phyloP scores from a whole-genome alignment of 2,329 filamentous ascomycete species.

The Scedosporium boydii region DNA sequence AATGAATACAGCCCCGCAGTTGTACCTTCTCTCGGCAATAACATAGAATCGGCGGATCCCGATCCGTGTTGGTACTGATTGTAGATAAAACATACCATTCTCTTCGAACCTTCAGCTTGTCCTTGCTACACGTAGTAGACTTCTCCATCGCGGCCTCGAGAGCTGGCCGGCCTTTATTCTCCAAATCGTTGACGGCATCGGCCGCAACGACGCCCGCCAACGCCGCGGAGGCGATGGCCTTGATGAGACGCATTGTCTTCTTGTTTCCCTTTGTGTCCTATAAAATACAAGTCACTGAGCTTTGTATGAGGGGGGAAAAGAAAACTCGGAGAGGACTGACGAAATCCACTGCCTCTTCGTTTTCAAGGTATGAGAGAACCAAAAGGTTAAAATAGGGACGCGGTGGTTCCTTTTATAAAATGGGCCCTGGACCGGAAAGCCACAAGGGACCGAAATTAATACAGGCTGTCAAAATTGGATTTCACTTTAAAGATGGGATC shows the following conservation, averaged over 20 bases:
- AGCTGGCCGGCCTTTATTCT: conserved; percentile 13
- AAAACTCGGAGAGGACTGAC: not conserved
- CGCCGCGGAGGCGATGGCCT: conserved; percentile 1
- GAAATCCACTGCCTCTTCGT: not conserved
- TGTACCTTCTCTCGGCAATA: too few relatives aligned
- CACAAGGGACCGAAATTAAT: not conserved
- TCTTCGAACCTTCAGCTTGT: conserved; percentile 14
- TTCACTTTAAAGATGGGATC: not conserved
- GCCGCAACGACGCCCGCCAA: conserved; percentile 9
- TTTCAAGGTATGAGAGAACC: not conserved
- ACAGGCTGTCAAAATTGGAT: not conserved
- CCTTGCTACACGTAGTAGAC: conserved; percentile 14
- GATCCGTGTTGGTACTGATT: not conserved
- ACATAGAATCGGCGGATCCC: too few relatives aligned
- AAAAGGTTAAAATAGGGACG: not conserved
- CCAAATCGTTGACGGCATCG: conserved; percentile 16
- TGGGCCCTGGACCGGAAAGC: not conserved
- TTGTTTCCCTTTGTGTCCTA: not conserved
- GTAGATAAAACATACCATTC: conserved; percentile 13
- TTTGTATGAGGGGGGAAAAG: not conserved
- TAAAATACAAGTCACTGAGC: not conserved
- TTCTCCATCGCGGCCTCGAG: conserved; percentile 15
- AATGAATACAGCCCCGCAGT: not conserved
- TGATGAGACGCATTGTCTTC: conserved; percentile 1
- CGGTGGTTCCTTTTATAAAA: not conserved